These are phyloP conservation scores for Saccharomycopsis sp. DNA, from an alignment of 805 yeast species.

Conservation along the genomic window DNA sequence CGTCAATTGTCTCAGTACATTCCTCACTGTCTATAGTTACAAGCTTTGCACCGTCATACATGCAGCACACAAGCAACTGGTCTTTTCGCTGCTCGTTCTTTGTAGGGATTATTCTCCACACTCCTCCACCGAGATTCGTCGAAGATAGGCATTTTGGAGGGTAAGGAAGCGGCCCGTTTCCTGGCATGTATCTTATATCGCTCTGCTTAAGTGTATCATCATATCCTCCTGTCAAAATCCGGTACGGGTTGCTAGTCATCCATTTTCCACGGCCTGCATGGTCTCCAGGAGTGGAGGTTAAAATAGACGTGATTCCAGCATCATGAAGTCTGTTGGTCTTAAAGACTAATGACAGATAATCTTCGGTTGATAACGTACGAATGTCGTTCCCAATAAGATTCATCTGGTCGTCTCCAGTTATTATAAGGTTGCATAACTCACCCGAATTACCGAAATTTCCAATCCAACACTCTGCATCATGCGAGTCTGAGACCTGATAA, in stretches of 20 bases:
- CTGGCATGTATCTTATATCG: conserved; percentile 56
- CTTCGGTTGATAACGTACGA: conserved; percentile 29
- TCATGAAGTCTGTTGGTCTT: conserved; percentile 56
- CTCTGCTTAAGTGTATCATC: conserved; percentile 70
- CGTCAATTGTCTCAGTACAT: conserved; percentile 27
- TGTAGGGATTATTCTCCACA: conserved; percentile 81
- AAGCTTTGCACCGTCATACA: conserved; percentile 91
- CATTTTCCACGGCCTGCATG: conserved; percentile 33
- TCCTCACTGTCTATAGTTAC: conserved; percentile 30
- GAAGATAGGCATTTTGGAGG: conserved; percentile 35
- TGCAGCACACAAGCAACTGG: conserved; percentile 72
- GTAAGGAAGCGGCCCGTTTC: conserved; percentile 14
- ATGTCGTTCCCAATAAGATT: conserved; percentile 68
- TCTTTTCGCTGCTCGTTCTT: conserved; percentile 32
- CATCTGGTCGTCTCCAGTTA: conserved; percentile 90
- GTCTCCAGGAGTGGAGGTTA: conserved; percentile 42
- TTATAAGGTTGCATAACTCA: conserved; percentile 41
- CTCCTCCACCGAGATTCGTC: conserved; percentile 83
- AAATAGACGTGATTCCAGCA: conserved; percentile 86
- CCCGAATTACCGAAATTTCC: conserved; percentile 16
- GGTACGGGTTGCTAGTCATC: conserved; percentile 39
- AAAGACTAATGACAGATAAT: conserved; percentile 26
- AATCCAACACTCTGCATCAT: conserved; percentile 16
- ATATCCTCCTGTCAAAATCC: conserved; percentile 83
- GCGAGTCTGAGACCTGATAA: not conserved